These are phyloP conservation scores for Melastoma candidum DNA, from an alignment of 441 rosid genomes.

Conservation along the genomic window DNA sequence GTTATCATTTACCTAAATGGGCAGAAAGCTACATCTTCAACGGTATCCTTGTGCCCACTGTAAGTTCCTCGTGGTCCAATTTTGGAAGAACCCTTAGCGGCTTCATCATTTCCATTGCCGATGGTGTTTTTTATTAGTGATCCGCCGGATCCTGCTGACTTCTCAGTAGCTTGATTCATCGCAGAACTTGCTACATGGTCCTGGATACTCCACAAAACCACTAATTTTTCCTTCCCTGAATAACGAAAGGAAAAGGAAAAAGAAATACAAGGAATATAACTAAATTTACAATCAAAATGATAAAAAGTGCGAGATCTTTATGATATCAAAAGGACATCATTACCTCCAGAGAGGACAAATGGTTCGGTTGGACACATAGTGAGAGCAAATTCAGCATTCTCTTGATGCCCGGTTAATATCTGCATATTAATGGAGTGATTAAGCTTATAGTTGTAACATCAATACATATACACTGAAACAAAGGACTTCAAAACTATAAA, in stretches of 20 bases:
- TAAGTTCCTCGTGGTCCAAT: conserved; percentile 86
- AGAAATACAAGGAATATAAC: no score
- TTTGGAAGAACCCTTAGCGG: conserved; percentile 50
- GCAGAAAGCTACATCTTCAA: conserved; percentile 96
- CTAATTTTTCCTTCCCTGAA: conserved; percentile 87
- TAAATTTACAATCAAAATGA: no score
- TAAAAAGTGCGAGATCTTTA: no score
- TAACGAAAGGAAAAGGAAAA: background rate
- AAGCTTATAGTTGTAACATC: background rate
- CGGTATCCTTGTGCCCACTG: conserved; percentile 89
- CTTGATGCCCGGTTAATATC: conserved; percentile 96
- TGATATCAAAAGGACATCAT: conserved; percentile 2
- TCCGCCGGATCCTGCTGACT: conserved; percentile 61
- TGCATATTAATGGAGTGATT: conserved; percentile 21
- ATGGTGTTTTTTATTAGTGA: conserved; percentile 47
- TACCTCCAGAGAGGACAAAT: conserved; percentile 99
- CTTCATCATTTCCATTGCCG: conserved; percentile 43
- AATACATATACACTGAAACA: background rate
- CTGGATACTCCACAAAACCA: conserved; percentile 96
- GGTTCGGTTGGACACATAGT: conserved; percentile 98
- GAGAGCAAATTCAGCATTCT: conserved; percentile 98
- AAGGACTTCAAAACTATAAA: background rate
- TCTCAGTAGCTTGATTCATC: conserved; percentile 38
- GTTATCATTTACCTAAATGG: conserved; percentile 63
- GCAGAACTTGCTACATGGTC: conserved; percentile 76